phyloP scores from a whole-genome alignment of 2,329 filamentous ascomycete genomes.

The Alternaria sp. region DNA sequence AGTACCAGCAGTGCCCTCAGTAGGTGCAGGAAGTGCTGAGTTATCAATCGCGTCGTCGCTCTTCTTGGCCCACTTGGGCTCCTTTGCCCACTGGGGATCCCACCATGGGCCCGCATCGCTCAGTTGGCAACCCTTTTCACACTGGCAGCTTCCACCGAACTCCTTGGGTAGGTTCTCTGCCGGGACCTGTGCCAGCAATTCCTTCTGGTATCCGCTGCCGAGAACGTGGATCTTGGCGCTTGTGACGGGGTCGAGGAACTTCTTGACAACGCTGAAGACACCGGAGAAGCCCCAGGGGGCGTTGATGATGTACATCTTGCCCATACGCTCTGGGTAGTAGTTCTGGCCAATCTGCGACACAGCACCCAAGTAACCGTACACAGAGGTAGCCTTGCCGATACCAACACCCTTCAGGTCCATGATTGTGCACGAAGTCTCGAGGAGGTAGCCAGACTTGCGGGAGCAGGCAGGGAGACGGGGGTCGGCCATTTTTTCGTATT shows the following conservation, averaged over 20 bases:
- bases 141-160: slow-evolving; percentile 86
- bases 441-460: slow-evolving; percentile 85
- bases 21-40: slow-evolving; percentile 40
- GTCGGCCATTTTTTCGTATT: slow-evolving; percentile 96
- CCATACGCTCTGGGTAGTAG: slow-evolving; percentile 98
- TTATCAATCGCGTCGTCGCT: slow-evolving; percentile 43
- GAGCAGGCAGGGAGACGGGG: slow-evolving; percentile 94
- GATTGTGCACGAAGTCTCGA: slow-evolving; percentile 98
- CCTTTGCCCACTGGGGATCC: slow-evolving; percentile 72
- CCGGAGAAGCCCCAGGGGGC: slow-evolving; percentile 93
- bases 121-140: slow-evolving; percentile 81
- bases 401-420: slow-evolving; percentile 98
- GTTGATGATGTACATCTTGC: slow-evolving; percentile 97
- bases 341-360: slow-evolving; percentile 94
- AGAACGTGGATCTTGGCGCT: slow-evolving; percentile 95
- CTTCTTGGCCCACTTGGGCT: slow-evolving; percentile 61
- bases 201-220: slow-evolving; percentile 80
- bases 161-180: slow-evolving; percentile 87
- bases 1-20: slow-evolving; percentile 29
- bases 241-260: slow-evolving; percentile 95
- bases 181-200: slow-evolving; percentile 84
- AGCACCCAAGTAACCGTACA: slow-evolving; percentile 87
- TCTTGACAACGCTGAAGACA: slow-evolving; percentile 87
- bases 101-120: slow-evolving; percentile 93
- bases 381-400: slow-evolving; percentile 79